A percentile compares a stretch with the other conserved stretches of the same genome.
Evolutionary conservation across 164 flowering plant genomes (phyloP).

Genomic region (Dillenia suffruticosa): DNA sequence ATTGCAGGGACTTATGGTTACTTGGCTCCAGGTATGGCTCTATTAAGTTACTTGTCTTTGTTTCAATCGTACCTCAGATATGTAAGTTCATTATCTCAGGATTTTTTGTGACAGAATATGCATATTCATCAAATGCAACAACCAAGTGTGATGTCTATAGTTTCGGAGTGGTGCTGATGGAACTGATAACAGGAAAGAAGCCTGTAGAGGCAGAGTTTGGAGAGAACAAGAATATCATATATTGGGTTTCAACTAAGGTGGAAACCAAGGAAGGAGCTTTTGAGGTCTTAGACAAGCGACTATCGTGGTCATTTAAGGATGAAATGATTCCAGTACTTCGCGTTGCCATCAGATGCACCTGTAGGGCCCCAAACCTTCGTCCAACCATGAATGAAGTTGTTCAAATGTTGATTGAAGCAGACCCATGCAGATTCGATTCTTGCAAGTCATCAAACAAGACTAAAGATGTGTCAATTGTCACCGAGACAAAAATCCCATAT

Average conservation of each 20-base stretch:
- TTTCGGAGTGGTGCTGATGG: slow-evolving; percentile 88
- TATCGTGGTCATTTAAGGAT: slow-evolving; percentile 56
- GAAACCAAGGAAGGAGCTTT: slow-evolving; percentile 65
- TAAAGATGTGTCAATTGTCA: slow-evolving; percentile 32
- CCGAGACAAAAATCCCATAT: slow-evolving; percentile 24
- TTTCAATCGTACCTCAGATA: neutral
- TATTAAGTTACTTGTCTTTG: neutral
- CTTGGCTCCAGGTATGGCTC: slow-evolving; percentile 82
- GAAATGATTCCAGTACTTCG: slow-evolving; percentile 77
- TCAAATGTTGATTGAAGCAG: slow-evolving; percentile 70
- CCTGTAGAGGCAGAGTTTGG: slow-evolving; percentile 89
- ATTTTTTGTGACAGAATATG: slow-evolving; percentile 58
- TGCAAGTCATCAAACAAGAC: slow-evolving; percentile 44
- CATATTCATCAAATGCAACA: slow-evolving; percentile 84
- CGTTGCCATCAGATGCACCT: slow-evolving; percentile 77
- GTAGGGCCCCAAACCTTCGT: slow-evolving; percentile 47
- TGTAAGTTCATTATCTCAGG: neutral
- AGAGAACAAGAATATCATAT: slow-evolving; percentile 78
- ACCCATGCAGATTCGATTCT: slow-evolving; percentile 57
- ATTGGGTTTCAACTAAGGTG: slow-evolving; percentile 83
- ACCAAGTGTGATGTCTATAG: slow-evolving; percentile 94
- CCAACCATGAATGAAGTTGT: slow-evolving; percentile 95
- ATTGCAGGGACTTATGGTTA: slow-evolving; percentile 96
- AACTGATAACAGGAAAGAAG: slow-evolving; percentile 85
- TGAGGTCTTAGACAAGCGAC: slow-evolving; percentile 67